Conservation (phyloP, 192 early-diverging fungal genomes). For the Umbelopsis sp. region DNA sequence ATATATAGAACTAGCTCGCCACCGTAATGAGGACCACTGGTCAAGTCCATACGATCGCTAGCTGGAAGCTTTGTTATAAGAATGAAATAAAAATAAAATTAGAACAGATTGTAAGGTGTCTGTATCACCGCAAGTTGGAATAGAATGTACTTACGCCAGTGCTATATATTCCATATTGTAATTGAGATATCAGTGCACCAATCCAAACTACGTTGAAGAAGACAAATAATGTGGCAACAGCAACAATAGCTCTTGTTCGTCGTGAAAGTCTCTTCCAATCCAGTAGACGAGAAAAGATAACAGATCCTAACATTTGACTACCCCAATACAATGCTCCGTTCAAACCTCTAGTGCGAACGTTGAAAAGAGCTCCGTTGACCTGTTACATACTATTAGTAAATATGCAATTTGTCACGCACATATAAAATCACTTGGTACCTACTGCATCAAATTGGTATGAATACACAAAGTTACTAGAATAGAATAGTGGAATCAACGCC, state of each 20-base stretch:
- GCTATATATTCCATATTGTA: slow-evolving; percentile 20
- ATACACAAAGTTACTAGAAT: slow-evolving; percentile 80
- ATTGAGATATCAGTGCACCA: slow-evolving; percentile 35
- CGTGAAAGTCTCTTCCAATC: slow-evolving; percentile 58
- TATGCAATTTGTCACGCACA: neutral
- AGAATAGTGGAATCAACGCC: slow-evolving; percentile 66
- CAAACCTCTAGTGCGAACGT: slow-evolving; percentile 69
- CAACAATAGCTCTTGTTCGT: slow-evolving; percentile 65
- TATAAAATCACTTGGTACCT: neutral
- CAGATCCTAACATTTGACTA: slow-evolving; percentile 72
- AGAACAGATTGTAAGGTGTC: neutral
- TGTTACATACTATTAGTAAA: neutral
- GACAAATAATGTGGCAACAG: slow-evolving; percentile 49
- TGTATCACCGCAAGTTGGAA: neutral
- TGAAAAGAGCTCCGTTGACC: slow-evolving; percentile 61
- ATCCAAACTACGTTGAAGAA: slow-evolving; percentile 65
- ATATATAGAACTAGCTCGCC: slow-evolving; percentile 17
- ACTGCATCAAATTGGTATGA: slow-evolving; percentile 62
- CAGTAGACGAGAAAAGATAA: slow-evolving; percentile 61
- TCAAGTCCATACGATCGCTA: slow-evolving; percentile 2
- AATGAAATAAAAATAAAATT: neutral
- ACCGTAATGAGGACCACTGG: slow-evolving; percentile 19
- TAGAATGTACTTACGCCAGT: neutral
- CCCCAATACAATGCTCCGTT: slow-evolving; percentile 80
- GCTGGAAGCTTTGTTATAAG: slow-evolving; percentile 1